Conservation (phyloP, 441 rosid species). For the Brassica balearica region DNA sequence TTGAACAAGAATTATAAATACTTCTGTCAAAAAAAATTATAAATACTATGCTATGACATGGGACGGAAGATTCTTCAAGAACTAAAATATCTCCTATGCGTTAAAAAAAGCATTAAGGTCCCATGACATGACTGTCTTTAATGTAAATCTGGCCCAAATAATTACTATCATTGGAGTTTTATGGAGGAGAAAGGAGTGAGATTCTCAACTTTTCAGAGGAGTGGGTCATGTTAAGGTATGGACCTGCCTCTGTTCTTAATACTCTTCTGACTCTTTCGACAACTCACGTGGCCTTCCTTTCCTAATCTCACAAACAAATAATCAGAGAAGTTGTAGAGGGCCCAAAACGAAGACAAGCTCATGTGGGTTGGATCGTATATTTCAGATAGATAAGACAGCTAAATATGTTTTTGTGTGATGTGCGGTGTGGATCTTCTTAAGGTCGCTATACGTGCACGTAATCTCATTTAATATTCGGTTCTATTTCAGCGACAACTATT, state of each 20-base stretch:
- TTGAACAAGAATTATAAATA: background rate
- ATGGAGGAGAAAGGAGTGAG: constrained; percentile 27
- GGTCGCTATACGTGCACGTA: constrained; percentile 42
- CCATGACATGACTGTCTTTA: constrained; percentile 43
- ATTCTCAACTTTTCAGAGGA: constrained; percentile 30
- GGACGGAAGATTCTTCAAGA: background rate
- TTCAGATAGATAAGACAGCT: constrained; percentile 45
- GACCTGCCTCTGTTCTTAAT: constrained; percentile 31
- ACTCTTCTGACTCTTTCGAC: constrained; percentile 31
- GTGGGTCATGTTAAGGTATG: constrained; percentile 42
- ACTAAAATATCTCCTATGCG: background rate
- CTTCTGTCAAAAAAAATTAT: no score
- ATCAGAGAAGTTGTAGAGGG: constrained; percentile 30
- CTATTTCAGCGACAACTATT: constrained; percentile 26
- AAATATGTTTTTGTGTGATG: constrained; percentile 24
- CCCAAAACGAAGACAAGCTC: constrained; percentile 39
- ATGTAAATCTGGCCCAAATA: constrained; percentile 35
- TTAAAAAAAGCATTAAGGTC: constrained; percentile 32
- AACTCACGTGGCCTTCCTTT: constrained; percentile 39
- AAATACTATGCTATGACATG: constrained; percentile 7
- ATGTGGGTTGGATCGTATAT: constrained; percentile 40
- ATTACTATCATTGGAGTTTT: constrained; percentile 24
- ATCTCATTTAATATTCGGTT: constrained; percentile 19
- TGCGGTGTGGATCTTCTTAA: constrained; percentile 42
- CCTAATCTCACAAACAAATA: background rate